Conservation (phyloP, 768 basidiomycete genomes). For the Hygrophorus pudorinus region DNA sequence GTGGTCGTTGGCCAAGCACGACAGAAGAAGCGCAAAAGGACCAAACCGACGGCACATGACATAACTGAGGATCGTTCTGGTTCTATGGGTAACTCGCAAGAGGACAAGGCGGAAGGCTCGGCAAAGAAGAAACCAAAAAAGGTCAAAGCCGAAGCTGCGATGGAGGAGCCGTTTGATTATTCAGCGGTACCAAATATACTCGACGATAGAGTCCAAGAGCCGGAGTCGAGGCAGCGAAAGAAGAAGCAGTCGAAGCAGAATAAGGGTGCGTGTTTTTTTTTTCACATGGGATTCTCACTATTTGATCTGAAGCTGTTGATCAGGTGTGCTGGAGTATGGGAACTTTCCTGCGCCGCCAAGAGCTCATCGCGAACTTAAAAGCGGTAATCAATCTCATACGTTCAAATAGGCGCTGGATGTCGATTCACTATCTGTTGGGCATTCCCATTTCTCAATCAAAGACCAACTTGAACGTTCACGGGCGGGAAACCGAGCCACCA, state of each 20-base stretch:
- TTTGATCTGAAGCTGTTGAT: not conserved
- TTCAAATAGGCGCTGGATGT: slow-evolving; percentile 36
- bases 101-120: slow-evolving; percentile 11
- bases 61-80: slow-evolving; percentile 11
- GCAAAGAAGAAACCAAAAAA: slow-evolving; percentile 15
- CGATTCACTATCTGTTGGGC: not conserved
- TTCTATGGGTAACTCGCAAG: slow-evolving; percentile 7
- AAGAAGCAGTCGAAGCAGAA: slow-evolving; percentile 44
- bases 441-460: not conserved
- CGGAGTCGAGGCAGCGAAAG: slow-evolving; percentile 22
- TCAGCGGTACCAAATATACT: slow-evolving; percentile 58
- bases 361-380: slow-evolving; percentile 53
- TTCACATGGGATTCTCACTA: not conserved
- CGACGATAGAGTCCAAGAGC: slow-evolving; percentile 40
- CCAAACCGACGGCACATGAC: slow-evolving; percentile 17
- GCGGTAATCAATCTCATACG: slow-evolving; percentile 62
- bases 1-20: slow-evolving; percentile 60
- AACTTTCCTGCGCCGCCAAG: slow-evolving; percentile 59
- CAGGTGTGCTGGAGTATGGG: slow-evolving; percentile 34
- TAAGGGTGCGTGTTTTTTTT: slow-evolving; percentile 16
- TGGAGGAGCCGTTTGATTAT: slow-evolving; percentile 56
- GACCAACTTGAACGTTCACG: no score
- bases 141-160: slow-evolving; percentile 12
- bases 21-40: slow-evolving; percentile 58
- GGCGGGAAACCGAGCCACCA: no score